Percentiles rank a stretch among this genome's conserved stretches.
phyloP scores from a whole-genome alignment of 768 basidiomycete genomes.

The Leccinum pellstonianum region DNA sequence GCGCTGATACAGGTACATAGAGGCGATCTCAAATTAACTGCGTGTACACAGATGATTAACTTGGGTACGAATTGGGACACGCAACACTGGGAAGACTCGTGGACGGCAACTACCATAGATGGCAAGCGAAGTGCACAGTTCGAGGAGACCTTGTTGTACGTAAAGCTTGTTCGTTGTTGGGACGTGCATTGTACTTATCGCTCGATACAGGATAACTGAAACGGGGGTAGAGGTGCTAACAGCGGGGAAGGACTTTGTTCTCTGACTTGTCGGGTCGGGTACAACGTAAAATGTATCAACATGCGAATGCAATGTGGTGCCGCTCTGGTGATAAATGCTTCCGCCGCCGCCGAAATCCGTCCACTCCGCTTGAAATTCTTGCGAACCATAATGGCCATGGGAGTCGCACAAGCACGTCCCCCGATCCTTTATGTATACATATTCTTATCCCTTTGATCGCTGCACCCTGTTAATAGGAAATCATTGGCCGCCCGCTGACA shows the following conservation, averaged over 20 bases:
- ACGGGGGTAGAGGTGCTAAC: slow-evolving; percentile 88
- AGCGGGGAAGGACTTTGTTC: slow-evolving; percentile 40
- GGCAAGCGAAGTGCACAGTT: slow-evolving; percentile 94
- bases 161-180: slow-evolving; percentile 19
- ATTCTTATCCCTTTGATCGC: slow-evolving; percentile 30
- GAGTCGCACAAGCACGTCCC: slow-evolving; percentile 23
- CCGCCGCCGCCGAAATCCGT: slow-evolving; percentile 16
- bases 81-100: slow-evolving; percentile 90
- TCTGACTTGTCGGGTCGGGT: slow-evolving; percentile 21
- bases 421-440: slow-evolving; percentile 31
- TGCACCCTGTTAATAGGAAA: slow-evolving; percentile 25
- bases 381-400: slow-evolving; percentile 15
- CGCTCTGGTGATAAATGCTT: slow-evolving; percentile 10
- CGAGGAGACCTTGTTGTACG: slow-evolving; percentile 94
- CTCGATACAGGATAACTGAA: slow-evolving; percentile 72
- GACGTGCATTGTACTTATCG: slow-evolving; percentile 16
- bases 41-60: slow-evolving; percentile 79
- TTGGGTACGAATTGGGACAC: slow-evolving; percentile 74
- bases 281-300: slow-evolving; percentile 15
- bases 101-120: slow-evolving; percentile 93
- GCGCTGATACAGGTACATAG: slow-evolving; percentile 18
- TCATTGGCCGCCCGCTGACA: slow-evolving; percentile 27
- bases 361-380: slow-evolving; percentile 21
- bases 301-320: slow-evolving; percentile 25
- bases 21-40: slow-evolving; percentile 1